These are phyloP conservation scores for Fusarium sp. DNA, from an alignment of 2,329 filamentous ascomycete genomes.

Conservation along the genomic window DNA sequence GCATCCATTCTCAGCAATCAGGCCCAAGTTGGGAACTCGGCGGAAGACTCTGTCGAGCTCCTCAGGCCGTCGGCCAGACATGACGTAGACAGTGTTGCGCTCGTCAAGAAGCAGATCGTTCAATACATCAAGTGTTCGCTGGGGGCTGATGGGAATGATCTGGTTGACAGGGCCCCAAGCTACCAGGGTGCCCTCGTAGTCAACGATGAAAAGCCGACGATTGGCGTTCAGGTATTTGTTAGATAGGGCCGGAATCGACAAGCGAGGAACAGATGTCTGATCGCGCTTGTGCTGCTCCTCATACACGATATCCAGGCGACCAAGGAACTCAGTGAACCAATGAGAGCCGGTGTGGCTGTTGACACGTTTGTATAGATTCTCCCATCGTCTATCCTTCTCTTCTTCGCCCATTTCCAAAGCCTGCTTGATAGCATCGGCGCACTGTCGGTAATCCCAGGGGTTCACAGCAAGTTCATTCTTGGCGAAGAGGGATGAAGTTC, in stretches of 20 bases:
- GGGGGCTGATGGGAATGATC: constrained; percentile 84
- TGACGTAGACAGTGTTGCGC: constrained; percentile 89
- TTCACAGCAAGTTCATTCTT: constrained; percentile 87
- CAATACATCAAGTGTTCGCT: constrained; percentile 83
- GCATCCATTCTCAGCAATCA: constrained; percentile 95
- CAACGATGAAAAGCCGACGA: constrained; percentile 84
- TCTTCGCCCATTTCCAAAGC: constrained; percentile 82
- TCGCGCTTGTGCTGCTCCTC: constrained; percentile 87
- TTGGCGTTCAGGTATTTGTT: constrained; percentile 72
- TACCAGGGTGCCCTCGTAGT: constrained; percentile 93
- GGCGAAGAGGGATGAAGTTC: constrained; percentile 85
- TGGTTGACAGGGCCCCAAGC: constrained; percentile 85
- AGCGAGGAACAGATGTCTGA: constrained; percentile 84
- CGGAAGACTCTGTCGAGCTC: constrained; percentile 89
- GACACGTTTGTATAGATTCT: constrained; percentile 76
- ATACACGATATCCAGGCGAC: constrained; percentile 77
- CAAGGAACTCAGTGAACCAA: constrained; percentile 83
- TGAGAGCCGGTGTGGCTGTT: constrained; percentile 83
- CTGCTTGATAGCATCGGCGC: constrained; percentile 83
- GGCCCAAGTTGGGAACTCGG: constrained; percentile 81
- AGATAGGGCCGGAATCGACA: constrained; percentile 73
- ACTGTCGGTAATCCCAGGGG: constrained; percentile 93
- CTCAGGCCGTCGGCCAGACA: constrained; percentile 88
- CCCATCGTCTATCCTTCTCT: constrained; percentile 80
- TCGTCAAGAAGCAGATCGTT: constrained; percentile 83